Evolutionary conservation across 2,329 filamentous ascomycete genomes (phyloP).

Genomic region (Fusarium begoniae): DNA sequence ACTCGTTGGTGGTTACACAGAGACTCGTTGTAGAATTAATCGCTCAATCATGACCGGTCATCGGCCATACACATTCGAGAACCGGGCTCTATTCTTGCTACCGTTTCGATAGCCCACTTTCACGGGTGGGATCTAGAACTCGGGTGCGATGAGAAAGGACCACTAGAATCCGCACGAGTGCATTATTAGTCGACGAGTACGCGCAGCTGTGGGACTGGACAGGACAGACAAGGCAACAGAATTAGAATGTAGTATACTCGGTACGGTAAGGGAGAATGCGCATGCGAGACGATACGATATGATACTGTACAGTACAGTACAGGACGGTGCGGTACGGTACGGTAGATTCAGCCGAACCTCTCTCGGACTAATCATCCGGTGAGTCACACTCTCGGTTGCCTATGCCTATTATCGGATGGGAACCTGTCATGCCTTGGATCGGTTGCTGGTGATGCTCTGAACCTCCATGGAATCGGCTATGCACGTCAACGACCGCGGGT

Average conservation of each 20-base stretch:
- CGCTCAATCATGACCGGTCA: slow-evolving; percentile 24
- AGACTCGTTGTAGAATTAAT: slow-evolving; percentile 25
- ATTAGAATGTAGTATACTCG: neutral
- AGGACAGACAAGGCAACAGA: slow-evolving; percentile 1
- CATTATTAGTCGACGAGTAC: slow-evolving; percentile 29
- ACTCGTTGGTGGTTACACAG: slow-evolving; percentile 4
- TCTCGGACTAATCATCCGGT: slow-evolving; percentile 18
- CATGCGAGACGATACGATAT: neutral
- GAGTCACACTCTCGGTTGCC: slow-evolving; percentile 20
- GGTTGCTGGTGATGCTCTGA: neutral
- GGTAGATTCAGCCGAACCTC: slow-evolving; percentile 1
- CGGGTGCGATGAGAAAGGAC: slow-evolving; percentile 26
- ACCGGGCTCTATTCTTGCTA: neutral
- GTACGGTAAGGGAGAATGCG: neutral
- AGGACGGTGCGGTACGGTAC: neutral
- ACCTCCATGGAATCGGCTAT: neutral
- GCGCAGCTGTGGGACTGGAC: slow-evolving; percentile 26
- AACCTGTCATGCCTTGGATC: neutral
- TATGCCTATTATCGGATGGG: slow-evolving; percentile 17
- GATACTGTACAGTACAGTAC: neutral
- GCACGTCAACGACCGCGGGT: neutral
- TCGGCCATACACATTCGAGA: slow-evolving; percentile 23
- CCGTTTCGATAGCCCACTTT: slow-evolving; percentile 26
- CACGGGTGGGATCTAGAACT: slow-evolving; percentile 31
- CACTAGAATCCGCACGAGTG: slow-evolving; percentile 30